Conservation (phyloP, 2,329 filamentous ascomycete genomes). For the Dothistroma pini region DNA sequence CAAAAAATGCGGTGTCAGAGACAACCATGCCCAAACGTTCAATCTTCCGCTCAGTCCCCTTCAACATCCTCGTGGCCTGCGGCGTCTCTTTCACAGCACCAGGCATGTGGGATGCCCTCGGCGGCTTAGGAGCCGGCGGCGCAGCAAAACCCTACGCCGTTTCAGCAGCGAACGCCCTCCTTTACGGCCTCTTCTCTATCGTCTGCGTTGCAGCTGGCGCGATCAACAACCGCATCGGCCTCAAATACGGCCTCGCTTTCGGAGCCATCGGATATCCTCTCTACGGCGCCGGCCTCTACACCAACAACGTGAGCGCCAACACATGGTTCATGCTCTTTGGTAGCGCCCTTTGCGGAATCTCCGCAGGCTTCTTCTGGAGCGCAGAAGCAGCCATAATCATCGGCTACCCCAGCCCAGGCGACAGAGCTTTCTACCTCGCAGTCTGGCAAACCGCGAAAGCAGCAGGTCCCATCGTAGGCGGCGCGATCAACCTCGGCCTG, state of each 20-base stretch:
- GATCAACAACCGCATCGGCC: constrained; percentile 64
- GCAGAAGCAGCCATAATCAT: constrained; percentile 71
- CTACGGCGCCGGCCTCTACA: constrained; percentile 67
- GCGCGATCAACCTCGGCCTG: constrained; percentile 66
- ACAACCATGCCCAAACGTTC: constrained; percentile 3
- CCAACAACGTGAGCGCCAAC: constrained; percentile 65
- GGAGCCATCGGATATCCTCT: constrained; percentile 70
- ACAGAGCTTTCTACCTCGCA: constrained; percentile 61
- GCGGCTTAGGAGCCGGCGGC: not conserved
- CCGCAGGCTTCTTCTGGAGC: constrained; percentile 72
- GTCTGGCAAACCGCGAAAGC: constrained; percentile 64
- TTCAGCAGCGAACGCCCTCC: constrained; percentile 67
- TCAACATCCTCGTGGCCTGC: constrained; percentile 22
- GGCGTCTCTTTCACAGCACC: constrained; percentile 20
- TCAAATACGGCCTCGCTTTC: constrained; percentile 65
- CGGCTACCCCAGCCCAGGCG: constrained; percentile 66
- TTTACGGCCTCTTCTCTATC: constrained; percentile 69
- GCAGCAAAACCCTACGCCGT: constrained; percentile 57
- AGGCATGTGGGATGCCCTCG: constrained; percentile 1
- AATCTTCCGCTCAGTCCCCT: constrained; percentile 15
- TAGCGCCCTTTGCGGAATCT: constrained; percentile 66
- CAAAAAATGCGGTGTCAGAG: not conserved
- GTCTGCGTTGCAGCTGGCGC: constrained; percentile 64
- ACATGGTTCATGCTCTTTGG: constrained; percentile 68
- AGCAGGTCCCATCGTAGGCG: constrained; percentile 65